These are phyloP conservation scores for Globisporangium sylvaticum DNA, from an alignment of 352 stramenopile species.

Conservation along the genomic window DNA sequence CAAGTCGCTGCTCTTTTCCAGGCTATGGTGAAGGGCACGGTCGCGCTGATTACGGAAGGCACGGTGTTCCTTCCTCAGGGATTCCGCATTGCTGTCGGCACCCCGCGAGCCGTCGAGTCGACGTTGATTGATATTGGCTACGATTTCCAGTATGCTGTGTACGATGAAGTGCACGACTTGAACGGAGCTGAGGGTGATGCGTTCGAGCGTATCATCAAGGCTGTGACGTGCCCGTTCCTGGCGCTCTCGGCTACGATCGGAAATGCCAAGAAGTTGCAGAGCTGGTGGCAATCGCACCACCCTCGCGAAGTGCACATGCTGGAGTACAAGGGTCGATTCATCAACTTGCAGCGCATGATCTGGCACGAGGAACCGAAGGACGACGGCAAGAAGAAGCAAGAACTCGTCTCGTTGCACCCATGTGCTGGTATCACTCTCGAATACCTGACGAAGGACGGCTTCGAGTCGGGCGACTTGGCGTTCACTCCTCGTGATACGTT, in stretches of 20 bases:
- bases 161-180: slow-evolving; percentile 98
- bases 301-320: slow-evolving; percentile 86
- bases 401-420: slow-evolving; percentile 76
- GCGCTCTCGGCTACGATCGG: slow-evolving; percentile 98
- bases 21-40: slow-evolving; percentile 95
- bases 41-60: slow-evolving; percentile 94
- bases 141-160: slow-evolving; percentile 97
- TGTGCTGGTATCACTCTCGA: slow-evolving; percentile 82
- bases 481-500: slow-evolving; percentile 98
- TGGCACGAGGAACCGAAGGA: slow-evolving; percentile 67
- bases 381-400: slow-evolving; percentile 47
- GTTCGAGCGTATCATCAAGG: slow-evolving; percentile 94
- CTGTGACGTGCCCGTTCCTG: slow-evolving; percentile 94
- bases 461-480: slow-evolving; percentile 77
- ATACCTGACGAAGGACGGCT: slow-evolving; percentile 81
- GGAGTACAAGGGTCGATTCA: slow-evolving; percentile 97
- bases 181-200: slow-evolving; percentile 96
- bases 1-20: slow-evolving; percentile 99
- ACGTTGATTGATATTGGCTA: slow-evolving; percentile 87
- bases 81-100: slow-evolving; percentile 94
- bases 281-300: slow-evolving; percentile 94
- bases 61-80: slow-evolving; percentile 77
- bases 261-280: slow-evolving; percentile 91
- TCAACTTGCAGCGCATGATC: slow-evolving; percentile 97
- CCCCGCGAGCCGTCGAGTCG: slow-evolving; percentile 92